phyloP scores from a whole-genome alignment of 208 protist species.

The Leishmania tarentolae region DNA sequence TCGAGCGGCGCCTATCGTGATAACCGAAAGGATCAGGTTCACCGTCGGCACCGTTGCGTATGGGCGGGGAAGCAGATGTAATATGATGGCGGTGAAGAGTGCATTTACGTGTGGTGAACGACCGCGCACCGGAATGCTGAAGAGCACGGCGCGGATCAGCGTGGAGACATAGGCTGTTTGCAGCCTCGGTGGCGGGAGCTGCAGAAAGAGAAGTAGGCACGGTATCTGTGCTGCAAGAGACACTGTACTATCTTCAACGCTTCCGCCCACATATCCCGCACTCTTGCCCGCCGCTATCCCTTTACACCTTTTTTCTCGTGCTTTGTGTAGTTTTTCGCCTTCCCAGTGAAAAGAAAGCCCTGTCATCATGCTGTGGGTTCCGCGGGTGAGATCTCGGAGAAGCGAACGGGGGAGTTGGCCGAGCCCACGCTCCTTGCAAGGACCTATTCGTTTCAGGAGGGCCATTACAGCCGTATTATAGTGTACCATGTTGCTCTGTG shows the following conservation, averaged over 20 bases:
- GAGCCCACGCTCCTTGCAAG: neutral
- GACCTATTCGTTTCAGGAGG: conserved; percentile 11
- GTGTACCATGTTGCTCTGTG: neutral
- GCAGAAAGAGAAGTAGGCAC: conserved; percentile 4
- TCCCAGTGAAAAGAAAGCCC: conserved; percentile 6
- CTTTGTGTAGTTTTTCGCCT: neutral
- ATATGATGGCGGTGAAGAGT: neutral
- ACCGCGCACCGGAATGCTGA: conserved; percentile 7
- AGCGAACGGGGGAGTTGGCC: neutral
- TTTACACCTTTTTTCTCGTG: neutral
- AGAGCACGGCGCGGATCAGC: neutral
- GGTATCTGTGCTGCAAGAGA: neutral
- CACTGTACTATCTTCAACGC: neutral
- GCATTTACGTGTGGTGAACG: neutral
- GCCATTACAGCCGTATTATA: conserved; percentile 1
- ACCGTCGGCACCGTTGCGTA: neutral
- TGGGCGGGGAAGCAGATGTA: conserved; percentile 7
- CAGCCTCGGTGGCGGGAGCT: neutral
- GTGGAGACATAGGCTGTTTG: neutral
- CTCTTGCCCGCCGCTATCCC: neutral
- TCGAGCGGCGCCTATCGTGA: neutral
- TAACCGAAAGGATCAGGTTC: conserved; percentile 1
- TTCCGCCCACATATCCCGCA: neutral
- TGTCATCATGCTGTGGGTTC: neutral
- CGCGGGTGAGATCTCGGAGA: neutral